Conservation (phyloP, 2,329 filamentous ascomycete genomes). For the Botryotinia calthae region DNA sequence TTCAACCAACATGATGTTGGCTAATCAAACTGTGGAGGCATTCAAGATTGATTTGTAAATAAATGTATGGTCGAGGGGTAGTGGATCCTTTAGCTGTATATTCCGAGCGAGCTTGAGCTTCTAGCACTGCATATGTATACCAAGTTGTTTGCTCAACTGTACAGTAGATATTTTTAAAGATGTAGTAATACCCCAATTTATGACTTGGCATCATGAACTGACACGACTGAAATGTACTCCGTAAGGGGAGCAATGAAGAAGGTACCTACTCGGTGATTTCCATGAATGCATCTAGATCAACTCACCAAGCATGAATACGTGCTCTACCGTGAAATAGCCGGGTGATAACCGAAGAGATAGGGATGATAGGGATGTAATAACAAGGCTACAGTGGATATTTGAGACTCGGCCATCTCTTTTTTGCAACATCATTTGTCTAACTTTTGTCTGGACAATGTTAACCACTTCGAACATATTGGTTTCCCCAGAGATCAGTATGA, state of each 20-base stretch:
- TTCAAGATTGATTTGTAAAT: constrained; percentile 23
- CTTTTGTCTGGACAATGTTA: constrained; percentile 1
- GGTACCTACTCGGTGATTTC: constrained; percentile 1
- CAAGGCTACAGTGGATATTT: constrained; percentile 9
- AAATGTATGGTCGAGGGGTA: constrained; percentile 1
- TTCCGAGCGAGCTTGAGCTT: not conserved
- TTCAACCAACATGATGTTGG: constrained; percentile 14
- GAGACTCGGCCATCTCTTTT: not conserved
- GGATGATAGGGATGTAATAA: not conserved
- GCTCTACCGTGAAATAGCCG: constrained; percentile 5
- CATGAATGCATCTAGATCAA: not conserved
- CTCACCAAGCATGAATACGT: not conserved
- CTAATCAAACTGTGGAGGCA: not conserved
- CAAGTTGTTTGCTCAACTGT: constrained; percentile 2
- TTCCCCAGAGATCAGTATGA: constrained; percentile 4
- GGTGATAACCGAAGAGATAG: constrained; percentile 5
- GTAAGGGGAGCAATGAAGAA: not conserved
- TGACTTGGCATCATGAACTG: not conserved
- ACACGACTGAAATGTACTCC: not conserved
- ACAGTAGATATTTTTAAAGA: not conserved
- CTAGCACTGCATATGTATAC: not conserved
- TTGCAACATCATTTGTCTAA: constrained; percentile 2
- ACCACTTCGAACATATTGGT: not conserved
- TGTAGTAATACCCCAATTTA: not conserved
- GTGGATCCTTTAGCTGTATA: constrained; percentile 3